A percentile compares a stretch with the other conserved stretches of the same genome.
Evolutionary conservation across 1,139 yeast species (phyloP).

Genomic region (Blastobotrys malaysiensis): DNA sequence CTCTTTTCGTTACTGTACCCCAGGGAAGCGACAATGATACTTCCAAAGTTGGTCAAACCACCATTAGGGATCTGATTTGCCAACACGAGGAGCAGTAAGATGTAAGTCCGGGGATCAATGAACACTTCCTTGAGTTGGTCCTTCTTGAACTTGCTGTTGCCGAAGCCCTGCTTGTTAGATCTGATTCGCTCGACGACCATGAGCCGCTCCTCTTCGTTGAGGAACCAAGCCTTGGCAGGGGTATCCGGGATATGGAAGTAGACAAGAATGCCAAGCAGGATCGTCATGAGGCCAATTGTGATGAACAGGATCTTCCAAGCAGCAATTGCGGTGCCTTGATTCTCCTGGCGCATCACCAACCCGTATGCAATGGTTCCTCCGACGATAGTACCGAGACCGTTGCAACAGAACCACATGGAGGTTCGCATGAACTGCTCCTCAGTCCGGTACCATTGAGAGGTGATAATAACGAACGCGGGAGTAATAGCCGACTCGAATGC

Average conservation of each 20-base stretch:
- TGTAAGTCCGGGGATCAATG: constrained; percentile 43
- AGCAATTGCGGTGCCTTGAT: constrained; percentile 39
- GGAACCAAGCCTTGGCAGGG: constrained; percentile 51
- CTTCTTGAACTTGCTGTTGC: constrained; percentile 48
- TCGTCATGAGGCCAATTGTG: constrained; percentile 49
- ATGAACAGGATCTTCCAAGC: constrained; percentile 60
- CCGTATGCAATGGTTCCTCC: constrained; percentile 33
- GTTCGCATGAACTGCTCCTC: constrained; percentile 43
- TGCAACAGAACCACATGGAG: constrained; percentile 48
- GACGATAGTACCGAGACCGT: constrained; percentile 33
- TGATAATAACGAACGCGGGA: constrained; percentile 37
- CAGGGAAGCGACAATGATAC: constrained; percentile 39
- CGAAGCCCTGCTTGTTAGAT: constrained; percentile 44
- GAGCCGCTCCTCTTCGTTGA: constrained; percentile 44
- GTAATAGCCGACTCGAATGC: constrained; percentile 56
- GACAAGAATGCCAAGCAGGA: constrained; percentile 42
- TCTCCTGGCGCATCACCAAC: constrained; percentile 40
- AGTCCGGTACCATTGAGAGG: constrained; percentile 28
- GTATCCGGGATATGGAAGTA: constrained; percentile 45
- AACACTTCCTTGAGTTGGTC: constrained; percentile 47
- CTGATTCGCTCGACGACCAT: constrained; percentile 51
- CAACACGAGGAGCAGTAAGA: constrained; percentile 41
- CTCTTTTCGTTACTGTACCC: constrained; percentile 37
- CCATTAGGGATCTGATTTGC: constrained; percentile 48
- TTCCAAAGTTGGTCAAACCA: constrained; percentile 44